Evolutionary conservation across 108 stramenopile genomes (phyloP), one percentile per base, ranked within the genome.

Genomic region (Skeletonema tropicum): DNA sequence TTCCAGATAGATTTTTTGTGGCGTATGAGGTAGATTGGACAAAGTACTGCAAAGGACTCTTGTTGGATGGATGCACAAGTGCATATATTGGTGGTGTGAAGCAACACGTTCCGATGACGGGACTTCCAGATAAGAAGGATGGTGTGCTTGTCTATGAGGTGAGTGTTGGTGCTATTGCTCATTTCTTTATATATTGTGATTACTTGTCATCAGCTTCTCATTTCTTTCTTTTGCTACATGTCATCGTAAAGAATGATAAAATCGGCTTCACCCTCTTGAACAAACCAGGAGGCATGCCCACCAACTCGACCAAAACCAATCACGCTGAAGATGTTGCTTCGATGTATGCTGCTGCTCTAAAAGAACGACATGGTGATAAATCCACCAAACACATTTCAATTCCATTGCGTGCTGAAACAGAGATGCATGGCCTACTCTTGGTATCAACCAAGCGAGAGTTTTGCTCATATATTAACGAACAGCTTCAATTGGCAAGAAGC

Each of bases 81-180:
- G 84, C 68, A 1, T 19, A 58, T 9, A 49, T 84, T 26, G 75
- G 57, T 13, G 79, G 69, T 38, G 57, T 58, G 26, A 76, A 66
- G 65, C 68, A 68, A 12, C 68, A 65, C 59, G 83, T 84, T 42
- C 83, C 83, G 6, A 68, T 77, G 70, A 58, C 62, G 5, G 79
- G 83, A 17, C 66, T 80, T 57, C 83, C 83, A 6, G 83, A 84
- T 73, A 39, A 49, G 57, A 80, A 74, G 63, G 83, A 84, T 71
- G 83, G 83, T 6, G 83, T 71, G 35, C 75, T 84, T 63, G 75
- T 84, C 30, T 84, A 84, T 55, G 83, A 84, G 70, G 82, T 83
- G 32, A 79, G 82, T 19, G 42, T 21, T 32, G 38, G 49, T 62
- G 5, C 8, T 42, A 2, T 21, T 46, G 3, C 7, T 60, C 12